phyloP scores from a whole-genome alignment of 805 yeast species.

The Kodamaea neixiangensis region DNA sequence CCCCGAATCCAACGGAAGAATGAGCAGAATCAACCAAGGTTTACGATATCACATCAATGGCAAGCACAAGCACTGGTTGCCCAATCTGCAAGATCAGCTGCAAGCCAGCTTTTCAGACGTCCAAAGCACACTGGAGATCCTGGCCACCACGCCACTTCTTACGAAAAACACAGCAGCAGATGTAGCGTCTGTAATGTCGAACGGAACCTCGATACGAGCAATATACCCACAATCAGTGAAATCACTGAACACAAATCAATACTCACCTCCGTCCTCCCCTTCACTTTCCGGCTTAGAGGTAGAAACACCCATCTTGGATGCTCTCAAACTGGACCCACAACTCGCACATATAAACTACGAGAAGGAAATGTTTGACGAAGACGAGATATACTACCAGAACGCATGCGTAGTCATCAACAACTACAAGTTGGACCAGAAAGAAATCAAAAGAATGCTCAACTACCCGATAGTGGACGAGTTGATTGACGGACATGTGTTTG shows the following conservation, averaged over 20 bases:
- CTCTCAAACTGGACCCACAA: conserved; percentile 10
- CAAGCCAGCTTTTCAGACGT: conserved; percentile 13
- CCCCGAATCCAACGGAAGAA: conserved; percentile 62
- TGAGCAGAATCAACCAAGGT: conserved; percentile 79
- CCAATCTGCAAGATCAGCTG: conserved; percentile 12
- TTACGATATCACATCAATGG: conserved; percentile 80
- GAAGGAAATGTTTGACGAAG: conserved; percentile 38
- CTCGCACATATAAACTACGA: conserved; percentile 27
- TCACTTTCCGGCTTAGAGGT: conserved; percentile 5
- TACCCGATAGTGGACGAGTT: conserved; percentile 48
- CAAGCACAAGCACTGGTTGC: conserved; percentile 78
- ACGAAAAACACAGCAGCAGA: conserved; percentile 12
- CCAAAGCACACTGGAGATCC: conserved; percentile 31
- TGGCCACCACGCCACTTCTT: conserved; percentile 9
- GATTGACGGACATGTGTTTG: conserved; percentile 41
- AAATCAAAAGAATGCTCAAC: conserved; percentile 36
- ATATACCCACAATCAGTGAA: conserved; percentile 21
- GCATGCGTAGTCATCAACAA: conserved; percentile 35
- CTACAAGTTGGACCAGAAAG: conserved; percentile 34
- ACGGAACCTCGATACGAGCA: conserved; percentile 35
- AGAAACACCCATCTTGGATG: conserved; percentile 7
- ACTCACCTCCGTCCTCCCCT: conserved; percentile 26
- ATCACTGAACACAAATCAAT: conserved; percentile 3
- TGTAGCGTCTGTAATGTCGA: conserved; percentile 30
- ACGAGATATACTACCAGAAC: conserved; percentile 34